These are phyloP conservation scores for Lentinula novae-zelandiae DNA, from an alignment of 1,284 basidiomycete species.

Conservation along the genomic window DNA sequence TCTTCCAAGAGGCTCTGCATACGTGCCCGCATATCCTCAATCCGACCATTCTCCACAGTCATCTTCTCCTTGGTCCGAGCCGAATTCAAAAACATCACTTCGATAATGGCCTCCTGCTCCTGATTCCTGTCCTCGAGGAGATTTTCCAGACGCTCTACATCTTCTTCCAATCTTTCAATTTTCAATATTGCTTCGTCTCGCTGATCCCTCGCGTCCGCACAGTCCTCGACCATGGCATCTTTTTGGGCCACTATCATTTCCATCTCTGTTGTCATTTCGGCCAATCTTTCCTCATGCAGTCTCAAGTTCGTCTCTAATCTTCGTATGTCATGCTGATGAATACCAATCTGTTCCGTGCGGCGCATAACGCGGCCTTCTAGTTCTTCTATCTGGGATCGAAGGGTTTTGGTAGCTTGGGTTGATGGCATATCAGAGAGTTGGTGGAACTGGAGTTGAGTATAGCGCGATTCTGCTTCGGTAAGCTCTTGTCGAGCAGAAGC, in stretches of 20 bases:
- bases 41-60: constrained; percentile 13
- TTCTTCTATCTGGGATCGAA: constrained; percentile 60
- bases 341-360: constrained; percentile 64
- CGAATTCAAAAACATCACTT: constrained; percentile 28
- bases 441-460: constrained; percentile 55
- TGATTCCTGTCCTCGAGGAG: constrained; percentile 28
- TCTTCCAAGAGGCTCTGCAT: constrained; percentile 1
- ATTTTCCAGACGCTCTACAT: constrained; percentile 37
- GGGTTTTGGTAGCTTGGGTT: constrained; percentile 46
- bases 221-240: constrained; percentile 77
- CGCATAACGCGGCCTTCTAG: constrained; percentile 58
- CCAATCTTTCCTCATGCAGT: constrained; percentile 67
- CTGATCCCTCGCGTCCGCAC: constrained; percentile 65
- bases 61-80: constrained; percentile 17
- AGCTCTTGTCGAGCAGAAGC: constrained; percentile 48
- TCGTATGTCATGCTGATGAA: constrained; percentile 72
- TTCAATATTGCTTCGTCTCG: constrained; percentile 57
- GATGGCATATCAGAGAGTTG: constrained; percentile 60
- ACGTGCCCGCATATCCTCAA: neutral
- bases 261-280: constrained; percentile 62
- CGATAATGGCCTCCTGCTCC: constrained; percentile 30
- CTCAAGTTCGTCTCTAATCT: constrained; percentile 67
- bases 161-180: constrained; percentile 54
- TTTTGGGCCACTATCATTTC: constrained; percentile 63
- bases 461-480: constrained; percentile 50